Percentiles rank a stretch among this genome's conserved stretches.
phyloP scores from a whole-genome alignment of 768 basidiomycete species.

The Boletales sp. region DNA sequence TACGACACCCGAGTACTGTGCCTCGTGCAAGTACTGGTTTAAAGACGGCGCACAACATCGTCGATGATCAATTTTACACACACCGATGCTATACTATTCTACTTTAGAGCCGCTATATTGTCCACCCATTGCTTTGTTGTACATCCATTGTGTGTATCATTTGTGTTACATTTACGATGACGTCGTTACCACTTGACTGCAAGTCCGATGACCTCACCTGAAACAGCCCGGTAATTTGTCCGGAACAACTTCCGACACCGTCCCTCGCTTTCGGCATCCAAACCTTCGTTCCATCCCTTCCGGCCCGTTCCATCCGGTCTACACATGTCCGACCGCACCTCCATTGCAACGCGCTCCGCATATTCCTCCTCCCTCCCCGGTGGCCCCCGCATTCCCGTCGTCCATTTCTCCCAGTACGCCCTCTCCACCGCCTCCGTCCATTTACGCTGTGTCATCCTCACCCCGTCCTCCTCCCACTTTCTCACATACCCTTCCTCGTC shows the following conservation, averaged over 20 bases:
- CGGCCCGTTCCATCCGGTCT: conserved; percentile 28
- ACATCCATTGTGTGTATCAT: conserved; percentile 12
- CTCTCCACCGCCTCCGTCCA: conserved; percentile 82
- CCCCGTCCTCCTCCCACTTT: conserved; percentile 58
- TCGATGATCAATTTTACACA: conserved; percentile 17
- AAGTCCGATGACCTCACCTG: conserved; percentile 76
- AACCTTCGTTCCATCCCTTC: conserved; percentile 30
- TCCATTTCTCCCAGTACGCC: conserved; percentile 67
- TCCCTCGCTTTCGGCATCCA: conserved; percentile 44
- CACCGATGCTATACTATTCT: no score
- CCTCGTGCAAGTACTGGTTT: conserved; percentile 58
- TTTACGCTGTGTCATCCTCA: conserved; percentile 54
- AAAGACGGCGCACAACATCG: conserved; percentile 41
- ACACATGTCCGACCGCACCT: conserved; percentile 42
- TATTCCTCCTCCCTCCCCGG: not conserved
- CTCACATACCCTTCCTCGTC: conserved; percentile 68
- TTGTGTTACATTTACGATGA: conserved; percentile 2
- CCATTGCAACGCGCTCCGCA: conserved; percentile 37
- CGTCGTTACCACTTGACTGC: conserved; percentile 65
- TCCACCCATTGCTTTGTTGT: conserved; percentile 20
- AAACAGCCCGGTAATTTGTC: conserved; percentile 82
- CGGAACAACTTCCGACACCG: conserved; percentile 53
- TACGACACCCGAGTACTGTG: conserved; percentile 50
- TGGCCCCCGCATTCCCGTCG: conserved; percentile 37
- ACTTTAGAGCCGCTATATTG: conserved; percentile 27